A percentile compares a stretch with the other conserved stretches of the same genome.
Conservation (phyloP, 2,329 filamentous ascomycete species). For the Xylariaceae sp. region DNA sequence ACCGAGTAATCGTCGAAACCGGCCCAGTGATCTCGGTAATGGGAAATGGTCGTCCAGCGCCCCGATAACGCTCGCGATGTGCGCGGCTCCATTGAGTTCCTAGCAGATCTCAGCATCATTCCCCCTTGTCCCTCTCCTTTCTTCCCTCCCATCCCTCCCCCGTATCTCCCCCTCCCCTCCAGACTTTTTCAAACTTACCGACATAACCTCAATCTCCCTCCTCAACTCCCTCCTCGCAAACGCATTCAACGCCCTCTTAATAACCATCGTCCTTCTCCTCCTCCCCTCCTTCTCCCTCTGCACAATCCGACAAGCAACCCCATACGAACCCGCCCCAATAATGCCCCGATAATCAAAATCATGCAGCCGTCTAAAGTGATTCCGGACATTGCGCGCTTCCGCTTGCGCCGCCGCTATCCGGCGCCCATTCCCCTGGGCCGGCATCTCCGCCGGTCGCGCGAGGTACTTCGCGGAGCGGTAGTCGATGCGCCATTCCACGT, state of each 20-base stretch:
- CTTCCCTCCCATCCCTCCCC: neutral
- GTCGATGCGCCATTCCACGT: too few relatives aligned
- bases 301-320: slow-evolving; percentile 1
- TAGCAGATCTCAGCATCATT: neutral
- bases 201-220: slow-evolving; percentile 7
- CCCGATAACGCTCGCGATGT: slow-evolving; percentile 12
- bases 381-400: neutral
- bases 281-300: neutral
- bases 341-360: slow-evolving; percentile 1
- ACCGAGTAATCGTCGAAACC: neutral
- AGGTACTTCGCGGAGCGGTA: too few relatives aligned
- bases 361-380: slow-evolving; percentile 6
- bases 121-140: too few relatives aligned
- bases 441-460: too few relatives aligned
- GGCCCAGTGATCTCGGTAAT: neutral
- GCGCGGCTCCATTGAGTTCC: slow-evolving; percentile 14
- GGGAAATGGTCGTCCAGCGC: neutral
- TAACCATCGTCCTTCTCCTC: neutral
- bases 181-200: slow-evolving; percentile 3
- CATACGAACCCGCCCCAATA: slow-evolving; percentile 8
- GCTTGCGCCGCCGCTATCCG: too few relatives aligned
- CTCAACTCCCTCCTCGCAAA: neutral
- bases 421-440: too few relatives aligned
- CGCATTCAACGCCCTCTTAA: slow-evolving; percentile 9
- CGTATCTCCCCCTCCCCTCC: neutral